These are phyloP conservation scores for Mikania micrantha DNA, from an alignment of 129 eudicot genomes.

Conservation along the genomic window DNA sequence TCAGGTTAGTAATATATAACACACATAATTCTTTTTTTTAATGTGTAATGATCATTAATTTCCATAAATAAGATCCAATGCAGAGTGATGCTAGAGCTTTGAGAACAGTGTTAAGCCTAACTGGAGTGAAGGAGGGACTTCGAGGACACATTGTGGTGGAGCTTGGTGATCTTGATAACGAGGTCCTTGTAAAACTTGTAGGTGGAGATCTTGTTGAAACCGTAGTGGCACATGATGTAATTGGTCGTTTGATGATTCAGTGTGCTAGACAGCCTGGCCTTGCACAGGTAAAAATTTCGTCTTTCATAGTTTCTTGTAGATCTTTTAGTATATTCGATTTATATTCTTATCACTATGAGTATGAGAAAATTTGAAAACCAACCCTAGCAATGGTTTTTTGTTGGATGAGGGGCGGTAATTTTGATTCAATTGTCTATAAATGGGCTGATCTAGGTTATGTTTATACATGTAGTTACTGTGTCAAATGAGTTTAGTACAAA, in stretches of 20 bases:
- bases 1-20: constrained; percentile 47
- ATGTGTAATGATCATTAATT: constrained; percentile 1
- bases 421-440: background rate
- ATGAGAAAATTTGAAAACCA: constrained; percentile 5
- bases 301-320: background rate
- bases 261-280: constrained; percentile 97
- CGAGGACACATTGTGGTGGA: constrained; percentile 82
- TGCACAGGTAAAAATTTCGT: constrained; percentile 59
- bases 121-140: constrained; percentile 81
- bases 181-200: constrained; percentile 83
- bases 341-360: background rate
- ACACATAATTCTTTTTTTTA: background rate
- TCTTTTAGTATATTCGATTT: background rate
- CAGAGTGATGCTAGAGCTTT: constrained; percentile 93
- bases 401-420: background rate
- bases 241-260: constrained; percentile 84
- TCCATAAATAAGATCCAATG: constrained; percentile 12
- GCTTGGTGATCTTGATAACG: constrained; percentile 81
- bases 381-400: background rate
- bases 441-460: background rate
- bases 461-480: background rate
- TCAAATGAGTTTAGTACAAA: background rate
- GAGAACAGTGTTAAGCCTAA: constrained; percentile 76
- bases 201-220: constrained; percentile 94
- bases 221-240: constrained; percentile 91